Evolutionary conservation across 2,329 filamentous ascomycete genomes (phyloP).

Genomic region (Pseudogymnoascus sp.): DNA sequence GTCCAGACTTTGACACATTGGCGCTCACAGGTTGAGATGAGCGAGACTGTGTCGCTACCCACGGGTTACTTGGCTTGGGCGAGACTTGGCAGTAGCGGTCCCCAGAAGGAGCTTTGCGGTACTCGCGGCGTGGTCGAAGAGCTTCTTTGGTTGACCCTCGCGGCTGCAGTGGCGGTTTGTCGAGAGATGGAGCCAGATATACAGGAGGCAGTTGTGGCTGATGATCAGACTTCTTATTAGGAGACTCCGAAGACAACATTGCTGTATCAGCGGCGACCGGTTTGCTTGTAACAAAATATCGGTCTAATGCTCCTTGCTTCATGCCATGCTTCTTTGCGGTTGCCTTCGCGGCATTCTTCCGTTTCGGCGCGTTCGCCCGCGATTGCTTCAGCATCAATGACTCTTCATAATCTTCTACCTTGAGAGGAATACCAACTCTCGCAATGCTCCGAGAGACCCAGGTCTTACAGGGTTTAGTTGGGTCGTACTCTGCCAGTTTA

Average conservation of each 20-base stretch:
- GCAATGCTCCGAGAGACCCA: constrained; percentile 63
- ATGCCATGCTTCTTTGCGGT: constrained; percentile 19
- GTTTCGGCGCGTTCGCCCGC: constrained; percentile 18
- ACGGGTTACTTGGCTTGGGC: neutral
- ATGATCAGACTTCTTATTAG: constrained; percentile 12
- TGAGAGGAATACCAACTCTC: constrained; percentile 54
- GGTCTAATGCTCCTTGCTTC: constrained; percentile 27
- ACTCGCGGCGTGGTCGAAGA: neutral
- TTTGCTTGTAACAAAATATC: constrained; percentile 26
- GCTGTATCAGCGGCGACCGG: neutral
- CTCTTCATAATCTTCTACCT: constrained; percentile 57
- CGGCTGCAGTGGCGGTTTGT: constrained; percentile 5
- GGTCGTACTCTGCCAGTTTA: constrained; percentile 48
- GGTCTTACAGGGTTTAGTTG: constrained; percentile 52
- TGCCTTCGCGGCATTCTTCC: constrained; percentile 21
- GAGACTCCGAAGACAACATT: neutral
- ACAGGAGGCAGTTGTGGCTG: constrained; percentile 9
- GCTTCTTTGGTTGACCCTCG: neutral
- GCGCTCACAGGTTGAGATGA: neutral
- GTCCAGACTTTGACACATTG: neutral
- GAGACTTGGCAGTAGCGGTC: neutral
- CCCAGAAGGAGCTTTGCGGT: neutral
- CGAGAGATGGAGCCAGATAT: constrained; percentile 16
- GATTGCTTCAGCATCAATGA: constrained; percentile 11
- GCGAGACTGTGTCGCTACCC: neutral